Evolutionary conservation across 345 rosid genomes (phyloP).

Genomic region (Theobroma cacao): DNA sequence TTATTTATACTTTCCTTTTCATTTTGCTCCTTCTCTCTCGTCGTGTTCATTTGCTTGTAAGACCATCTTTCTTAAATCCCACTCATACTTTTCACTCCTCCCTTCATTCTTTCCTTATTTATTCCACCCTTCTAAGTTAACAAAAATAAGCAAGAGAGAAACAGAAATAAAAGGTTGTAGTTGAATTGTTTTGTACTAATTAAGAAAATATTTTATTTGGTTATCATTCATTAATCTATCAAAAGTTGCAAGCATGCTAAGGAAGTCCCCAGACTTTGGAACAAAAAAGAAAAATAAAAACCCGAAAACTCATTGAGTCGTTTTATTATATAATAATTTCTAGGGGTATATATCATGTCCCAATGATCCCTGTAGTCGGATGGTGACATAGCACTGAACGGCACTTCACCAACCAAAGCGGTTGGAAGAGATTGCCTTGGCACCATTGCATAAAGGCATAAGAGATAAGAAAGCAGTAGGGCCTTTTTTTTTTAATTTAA

Average conservation of each 20-base stretch:
- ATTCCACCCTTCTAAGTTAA: not conserved
- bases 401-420: conserved; percentile 3
- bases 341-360: not conserved
- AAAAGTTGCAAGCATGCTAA: not conserved
- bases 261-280: not conserved
- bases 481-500: not conserved
- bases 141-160: not conserved
- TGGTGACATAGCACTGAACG: not conserved
- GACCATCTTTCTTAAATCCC: not conserved
- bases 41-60: not conserved
- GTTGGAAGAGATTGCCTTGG: not conserved
- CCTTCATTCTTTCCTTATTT: not conserved
- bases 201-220: no score
- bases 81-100: not conserved
- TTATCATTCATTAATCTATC: not conserved
- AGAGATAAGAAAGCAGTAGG: not conserved
- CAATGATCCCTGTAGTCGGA: not conserved
- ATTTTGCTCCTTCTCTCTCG: not conserved
- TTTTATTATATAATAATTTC: not conserved
- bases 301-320: not conserved
- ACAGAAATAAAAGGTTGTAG: not conserved
- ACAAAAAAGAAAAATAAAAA: not conserved
- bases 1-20: not conserved
- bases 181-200: no score
- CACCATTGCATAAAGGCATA: not conserved